Evolutionary conservation across 306 rosid genomes (phyloP).

Genomic region (Quercus berberidifolia): DNA sequence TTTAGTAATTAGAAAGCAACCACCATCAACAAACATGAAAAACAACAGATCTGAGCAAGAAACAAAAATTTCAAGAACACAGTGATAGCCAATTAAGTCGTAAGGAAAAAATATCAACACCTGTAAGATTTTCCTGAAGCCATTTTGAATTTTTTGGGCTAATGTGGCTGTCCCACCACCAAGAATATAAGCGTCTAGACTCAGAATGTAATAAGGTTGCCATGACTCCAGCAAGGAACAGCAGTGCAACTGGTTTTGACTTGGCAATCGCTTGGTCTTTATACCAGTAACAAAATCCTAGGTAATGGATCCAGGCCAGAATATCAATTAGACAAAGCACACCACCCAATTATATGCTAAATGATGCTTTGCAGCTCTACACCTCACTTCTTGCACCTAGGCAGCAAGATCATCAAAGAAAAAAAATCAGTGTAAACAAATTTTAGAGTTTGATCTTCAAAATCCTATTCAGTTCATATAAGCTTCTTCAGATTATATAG

Average conservation of each 20-base stretch:
- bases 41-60: conserved; percentile 1
- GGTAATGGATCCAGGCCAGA: conserved; percentile 68
- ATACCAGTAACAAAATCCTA: conserved; percentile 30
- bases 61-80: conserved; percentile 5
- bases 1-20: background rate
- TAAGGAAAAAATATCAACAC: conserved; percentile 33
- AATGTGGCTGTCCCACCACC: conserved; percentile 99
- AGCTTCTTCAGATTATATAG: conserved; percentile 4
- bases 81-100: background rate
- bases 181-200: conserved; percentile 89
- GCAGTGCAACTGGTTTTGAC: conserved; percentile 53
- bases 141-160: conserved; percentile 97
- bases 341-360: conserved; percentile 21
- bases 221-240: conserved; percentile 70
- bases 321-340: conserved; percentile 24
- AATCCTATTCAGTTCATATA: conserved; percentile 7
- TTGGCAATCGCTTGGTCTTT: conserved; percentile 46
- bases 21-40: background rate
- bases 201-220: conserved; percentile 76
- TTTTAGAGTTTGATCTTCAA: conserved; percentile 7
- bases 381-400: conserved; percentile 34
- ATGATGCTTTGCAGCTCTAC: conserved; percentile 14
- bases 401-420: background rate
- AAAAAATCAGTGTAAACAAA: background rate
- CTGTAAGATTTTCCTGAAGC: conserved; percentile 98